These are phyloP conservation scores for Phylloporus sp. DNA, from an alignment of 1,284 basidiomycete genomes.

Conservation along the genomic window DNA sequence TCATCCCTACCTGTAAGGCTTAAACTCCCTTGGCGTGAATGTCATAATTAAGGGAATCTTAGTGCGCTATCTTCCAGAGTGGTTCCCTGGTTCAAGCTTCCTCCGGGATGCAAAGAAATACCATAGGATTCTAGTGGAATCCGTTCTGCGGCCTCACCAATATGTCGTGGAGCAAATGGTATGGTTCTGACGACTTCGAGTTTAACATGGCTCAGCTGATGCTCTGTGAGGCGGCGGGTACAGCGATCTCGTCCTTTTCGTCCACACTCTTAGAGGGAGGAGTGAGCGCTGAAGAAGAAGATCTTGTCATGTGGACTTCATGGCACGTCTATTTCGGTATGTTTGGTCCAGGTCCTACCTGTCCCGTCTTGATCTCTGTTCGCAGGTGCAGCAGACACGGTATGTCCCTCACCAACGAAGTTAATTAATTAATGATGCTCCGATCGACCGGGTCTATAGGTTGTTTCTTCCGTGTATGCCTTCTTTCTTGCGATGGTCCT, in stretches of 20 bases:
- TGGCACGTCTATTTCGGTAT: slow-evolving; percentile 15
- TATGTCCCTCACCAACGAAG: not conserved
- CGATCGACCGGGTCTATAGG: slow-evolving; percentile 19
- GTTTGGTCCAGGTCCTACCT: not conserved
- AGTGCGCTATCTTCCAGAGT: slow-evolving; percentile 51
- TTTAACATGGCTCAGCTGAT: not conserved
- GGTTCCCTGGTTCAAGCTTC: slow-evolving; percentile 54
- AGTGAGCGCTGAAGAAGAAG: slow-evolving; percentile 26
- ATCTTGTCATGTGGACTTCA: slow-evolving; percentile 29
- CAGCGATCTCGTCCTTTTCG: slow-evolving; percentile 42
- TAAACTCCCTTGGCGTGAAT: not conserved
- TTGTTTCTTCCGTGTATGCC: slow-evolving; percentile 42
- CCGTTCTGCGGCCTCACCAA: slow-evolving; percentile 42
- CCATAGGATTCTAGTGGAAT: slow-evolving; percentile 34
- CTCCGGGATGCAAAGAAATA: slow-evolving; percentile 44
- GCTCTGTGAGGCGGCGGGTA: slow-evolving; percentile 40
- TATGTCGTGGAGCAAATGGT: slow-evolving; percentile 48
- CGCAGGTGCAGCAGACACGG: slow-evolving; percentile 25
- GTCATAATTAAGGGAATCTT: not conserved
- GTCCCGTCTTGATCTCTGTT: slow-evolving; percentile 1
- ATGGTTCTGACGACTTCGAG: not conserved
- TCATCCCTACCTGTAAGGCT: slow-evolving; percentile 32
- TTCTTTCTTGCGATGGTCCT: slow-evolving; percentile 35
- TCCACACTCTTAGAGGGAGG: slow-evolving; percentile 27
- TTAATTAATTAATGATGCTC: not conserved